Evolutionary conservation across 2,329 filamentous ascomycete species (phyloP), one percentile per base, ranked within the genome.

Genomic region (Pleomassaria siparia): DNA sequence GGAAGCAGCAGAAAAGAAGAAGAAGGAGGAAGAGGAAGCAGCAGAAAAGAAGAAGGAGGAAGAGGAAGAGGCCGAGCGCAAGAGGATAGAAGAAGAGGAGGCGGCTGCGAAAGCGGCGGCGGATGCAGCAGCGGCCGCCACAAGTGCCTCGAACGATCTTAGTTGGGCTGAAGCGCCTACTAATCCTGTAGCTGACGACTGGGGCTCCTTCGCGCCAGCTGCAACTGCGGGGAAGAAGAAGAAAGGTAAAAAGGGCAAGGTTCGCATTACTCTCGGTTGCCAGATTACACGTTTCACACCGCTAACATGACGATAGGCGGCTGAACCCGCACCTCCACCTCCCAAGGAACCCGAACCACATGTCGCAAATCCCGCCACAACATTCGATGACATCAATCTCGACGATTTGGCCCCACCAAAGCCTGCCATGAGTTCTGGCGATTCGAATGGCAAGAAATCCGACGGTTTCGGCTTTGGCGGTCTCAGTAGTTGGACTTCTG

Each of bases 311-410:
- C 53, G 47, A 63, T 58, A 64, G 58, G 37, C 59, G 53, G 55
- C 51, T 40, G 66, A 67, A 33, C 46, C 62, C 39, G 50, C 50
- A 46, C 56, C 56, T 48, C 54, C 60, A 41, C 53, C 56, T 39
- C 59, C 61, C 63, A 44, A 43, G 37, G 47, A 50, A 16, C 44
- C 44, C 29, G 44, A 45, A 54, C 48, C 62, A 53, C 62, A 60
- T 44, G 58, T 56, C 46, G 62, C 64, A 47, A 60, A 67, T 35
- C 63, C 58, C 51, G 67, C 71, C 45, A 72, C 72, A 59, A 73
- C 70, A 43, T 76, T 77, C 53, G 72, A 77, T 56, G 73, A 75
- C 44, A 71, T 77, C 57, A 66, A 70, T 58, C 63, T 76, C 55
- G 66, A 76, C 66, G 71, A 78, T 60, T 43, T 35, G 20, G 37